phyloP scores from a whole-genome alignment of 164 flowering plant species.

The Hamamelis virginiana region DNA sequence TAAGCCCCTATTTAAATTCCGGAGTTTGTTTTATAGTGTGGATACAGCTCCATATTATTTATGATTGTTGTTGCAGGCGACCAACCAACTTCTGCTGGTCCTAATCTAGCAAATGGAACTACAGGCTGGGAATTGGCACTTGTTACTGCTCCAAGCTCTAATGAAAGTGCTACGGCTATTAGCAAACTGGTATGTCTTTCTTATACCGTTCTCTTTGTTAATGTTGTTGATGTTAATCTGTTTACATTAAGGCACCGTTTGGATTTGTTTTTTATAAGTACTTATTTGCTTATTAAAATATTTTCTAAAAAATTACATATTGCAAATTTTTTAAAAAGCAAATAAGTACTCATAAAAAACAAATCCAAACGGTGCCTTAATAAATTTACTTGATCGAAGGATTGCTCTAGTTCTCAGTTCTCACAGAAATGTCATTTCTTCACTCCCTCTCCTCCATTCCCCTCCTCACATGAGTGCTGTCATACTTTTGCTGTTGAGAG shows the following conservation, averaged over 20 bases:
- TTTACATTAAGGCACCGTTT: no score
- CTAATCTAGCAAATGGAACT: conserved; percentile 43
- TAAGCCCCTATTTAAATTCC: neutral
- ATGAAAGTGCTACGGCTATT: conserved; percentile 55
- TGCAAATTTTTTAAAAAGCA: no score
- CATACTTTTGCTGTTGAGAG: no score
- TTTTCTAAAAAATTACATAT: no score
- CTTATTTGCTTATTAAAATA: no score
- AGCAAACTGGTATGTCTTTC: conserved; percentile 68
- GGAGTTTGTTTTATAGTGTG: neutral
- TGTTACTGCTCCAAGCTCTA: conserved; percentile 92
- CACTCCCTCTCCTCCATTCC: neutral
- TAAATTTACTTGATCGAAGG: no score
- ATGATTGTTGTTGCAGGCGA: conserved; percentile 35
- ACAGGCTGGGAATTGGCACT: conserved; percentile 97
- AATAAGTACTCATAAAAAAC: no score
- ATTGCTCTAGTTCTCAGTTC: no score
- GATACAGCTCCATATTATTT: neutral
- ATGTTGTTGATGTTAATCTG: neutral
- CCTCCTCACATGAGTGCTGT: neutral
- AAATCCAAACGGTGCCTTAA: no score
- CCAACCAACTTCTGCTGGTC: conserved; percentile 42
- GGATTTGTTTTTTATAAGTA: no score
- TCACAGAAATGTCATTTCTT: no score
- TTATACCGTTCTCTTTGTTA: neutral